Base-by-base conservation (phyloP, 768 basidiomycete genomes). In the Agaricus sinodeliciosus region DNA sequence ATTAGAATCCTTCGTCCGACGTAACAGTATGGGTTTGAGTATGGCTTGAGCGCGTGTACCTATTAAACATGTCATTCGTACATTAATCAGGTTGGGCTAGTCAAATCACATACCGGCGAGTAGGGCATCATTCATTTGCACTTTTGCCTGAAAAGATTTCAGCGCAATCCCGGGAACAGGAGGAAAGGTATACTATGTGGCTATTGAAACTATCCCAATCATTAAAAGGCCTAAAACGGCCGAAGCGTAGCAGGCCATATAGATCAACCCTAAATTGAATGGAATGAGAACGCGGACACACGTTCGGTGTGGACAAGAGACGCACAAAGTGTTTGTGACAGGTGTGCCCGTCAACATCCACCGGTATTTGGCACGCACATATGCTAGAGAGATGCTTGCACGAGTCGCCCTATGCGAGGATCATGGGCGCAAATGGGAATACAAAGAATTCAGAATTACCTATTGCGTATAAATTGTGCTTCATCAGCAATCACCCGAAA, bases 281-380 rank as follows among this genome's bases (percentile, higher is more conserved):
- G 25, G 19, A 40, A 19, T 41, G 11, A 31, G 31, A 31, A 8
- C 16, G 12, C 18, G 12, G 12, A 47, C 31, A 12, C 22, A 53
- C 16, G 48, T 43, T 18, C 8, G 34, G 2, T 22, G 3, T 22
- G 15, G 51, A 49, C 19, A 8, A 18, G 18, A 34, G 31, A 19
- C 73, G 3, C 59, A 85, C 85, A 82, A 67, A 2, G 82, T 80
- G 51, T 88, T 87, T 0, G 85, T 87, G 9, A 87, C 78, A 1
- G 86, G 85, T 0, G 86, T 87, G 34, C 86, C 85, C 0, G 87
- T 90, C 22, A 91, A 70, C 71, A 82, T 81, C 90, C 90, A 93
- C 18, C 88, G 71, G 59, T 85, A 84, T 55, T 76, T 81, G 0
- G 83, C 67, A 40, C 79, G 73, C 26, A 93, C 70, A 59, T 77